A percentile compares a stretch with the other conserved stretches of the same genome.
These are phyloP conservation scores for Symbiotaphrina buchneri DNA, from an alignment of 495 filamentous ascomycete species.

Conservation along the genomic window DNA sequence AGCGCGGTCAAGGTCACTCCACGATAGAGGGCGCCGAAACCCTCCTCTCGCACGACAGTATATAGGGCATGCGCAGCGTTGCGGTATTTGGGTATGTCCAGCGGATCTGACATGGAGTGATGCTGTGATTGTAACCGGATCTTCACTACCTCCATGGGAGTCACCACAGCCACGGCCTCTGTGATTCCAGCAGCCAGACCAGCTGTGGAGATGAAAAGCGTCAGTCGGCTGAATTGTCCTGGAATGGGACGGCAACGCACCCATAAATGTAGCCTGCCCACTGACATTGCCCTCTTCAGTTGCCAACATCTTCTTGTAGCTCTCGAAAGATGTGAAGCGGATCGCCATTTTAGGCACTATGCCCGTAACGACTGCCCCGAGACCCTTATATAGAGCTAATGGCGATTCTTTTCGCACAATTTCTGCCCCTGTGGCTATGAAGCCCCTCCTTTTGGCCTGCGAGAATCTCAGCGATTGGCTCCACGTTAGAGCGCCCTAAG, in stretches of 20 bases:
- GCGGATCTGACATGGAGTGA: slow-evolving; percentile 80
- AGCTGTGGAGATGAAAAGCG: slow-evolving; percentile 20
- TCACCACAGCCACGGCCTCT: slow-evolving; percentile 87
- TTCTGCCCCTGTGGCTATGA: slow-evolving; percentile 65
- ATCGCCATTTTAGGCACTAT: slow-evolving; percentile 99
- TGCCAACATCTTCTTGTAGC: slow-evolving; percentile 69
- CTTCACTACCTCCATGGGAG: slow-evolving; percentile 98
- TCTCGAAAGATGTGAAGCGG: slow-evolving; percentile 92
- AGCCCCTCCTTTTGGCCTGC: slow-evolving; percentile 58
- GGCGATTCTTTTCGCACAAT: slow-evolving; percentile 82
- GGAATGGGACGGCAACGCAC: slow-evolving; percentile 15
- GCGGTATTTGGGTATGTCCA: slow-evolving; percentile 86
- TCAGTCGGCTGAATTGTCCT: neutral
- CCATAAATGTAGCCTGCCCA: slow-evolving; percentile 62
- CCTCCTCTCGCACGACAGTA: slow-evolving; percentile 82
- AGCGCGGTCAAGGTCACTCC: slow-evolving; percentile 86
- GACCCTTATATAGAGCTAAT: slow-evolving; percentile 84
- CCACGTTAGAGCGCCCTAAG: neutral
- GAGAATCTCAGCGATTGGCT: slow-evolving; percentile 4
- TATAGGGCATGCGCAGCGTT: slow-evolving; percentile 91
- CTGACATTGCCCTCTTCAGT: slow-evolving; percentile 41
- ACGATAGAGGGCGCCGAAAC: slow-evolving; percentile 65
- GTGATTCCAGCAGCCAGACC: slow-evolving; percentile 86
- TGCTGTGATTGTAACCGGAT: slow-evolving; percentile 94
- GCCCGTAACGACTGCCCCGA: slow-evolving; percentile 86